Conservation (phyloP, 805 yeast genomes). For the Yamadazyma sp. region DNA sequence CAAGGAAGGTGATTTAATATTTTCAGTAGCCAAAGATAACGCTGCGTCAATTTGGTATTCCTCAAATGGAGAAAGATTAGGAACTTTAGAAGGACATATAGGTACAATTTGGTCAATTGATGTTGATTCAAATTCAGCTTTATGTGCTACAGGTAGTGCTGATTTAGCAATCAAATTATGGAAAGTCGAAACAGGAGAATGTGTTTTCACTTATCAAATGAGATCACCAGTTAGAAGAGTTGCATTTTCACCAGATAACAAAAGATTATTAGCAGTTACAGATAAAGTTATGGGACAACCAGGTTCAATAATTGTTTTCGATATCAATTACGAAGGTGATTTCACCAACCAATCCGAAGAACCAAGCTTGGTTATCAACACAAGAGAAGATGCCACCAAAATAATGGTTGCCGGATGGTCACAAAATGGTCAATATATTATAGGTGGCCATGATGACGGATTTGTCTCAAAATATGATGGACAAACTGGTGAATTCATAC, state of each 20-base stretch:
- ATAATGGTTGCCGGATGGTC: conserved; percentile 88
- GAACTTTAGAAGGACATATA: conserved; percentile 77
- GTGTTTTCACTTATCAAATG: conserved; percentile 67
- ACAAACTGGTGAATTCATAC: conserved; percentile 65
- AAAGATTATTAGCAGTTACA: conserved; percentile 68
- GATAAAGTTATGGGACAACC: conserved; percentile 90
- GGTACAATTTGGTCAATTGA: conserved; percentile 97
- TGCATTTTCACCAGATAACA: conserved; percentile 74
- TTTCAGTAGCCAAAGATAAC: conserved; percentile 89
- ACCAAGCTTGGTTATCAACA: conserved; percentile 59
- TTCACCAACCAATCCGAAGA: conserved; percentile 39
- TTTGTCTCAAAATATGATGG: conserved; percentile 76
- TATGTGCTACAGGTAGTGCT: conserved; percentile 85
- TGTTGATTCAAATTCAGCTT: conserved; percentile 65
- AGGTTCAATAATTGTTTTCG: conserved; percentile 72
- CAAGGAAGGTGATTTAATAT: conserved; percentile 89
- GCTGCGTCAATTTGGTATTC: conserved; percentile 92
- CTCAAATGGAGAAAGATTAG: conserved; percentile 93
- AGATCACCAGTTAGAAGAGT: conserved; percentile 90
- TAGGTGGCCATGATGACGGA: conserved; percentile 91
- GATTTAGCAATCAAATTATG: conserved; percentile 84
- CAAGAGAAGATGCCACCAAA: conserved; percentile 56
- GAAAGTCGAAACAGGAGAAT: conserved; percentile 76
- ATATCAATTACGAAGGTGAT: conserved; percentile 40
- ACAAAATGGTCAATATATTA: conserved; percentile 64